A percentile compares a stretch with the other conserved stretches of the same genome.
Evolutionary conservation across 2,329 filamentous ascomycete species (phyloP).

Genomic region (Monilinia aucupariae): DNA sequence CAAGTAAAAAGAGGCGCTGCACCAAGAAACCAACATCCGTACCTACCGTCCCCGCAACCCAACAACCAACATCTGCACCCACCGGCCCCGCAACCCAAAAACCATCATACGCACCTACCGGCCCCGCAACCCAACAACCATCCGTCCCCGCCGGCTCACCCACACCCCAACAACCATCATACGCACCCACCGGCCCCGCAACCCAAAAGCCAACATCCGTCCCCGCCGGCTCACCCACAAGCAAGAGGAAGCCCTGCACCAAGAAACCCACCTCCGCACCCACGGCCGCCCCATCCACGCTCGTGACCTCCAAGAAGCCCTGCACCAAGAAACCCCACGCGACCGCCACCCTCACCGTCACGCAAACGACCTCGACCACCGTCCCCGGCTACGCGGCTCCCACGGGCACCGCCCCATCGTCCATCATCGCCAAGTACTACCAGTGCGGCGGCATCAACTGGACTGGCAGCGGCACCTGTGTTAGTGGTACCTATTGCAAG

Average conservation of each 20-base stretch:
- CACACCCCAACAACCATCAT: too few relatives aligned
- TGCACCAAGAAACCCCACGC: conserved; percentile 9
- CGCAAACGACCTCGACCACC: background rate
- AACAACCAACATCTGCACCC: background rate
- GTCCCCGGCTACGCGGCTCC: background rate
- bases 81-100: too few relatives aligned
- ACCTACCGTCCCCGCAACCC: background rate
- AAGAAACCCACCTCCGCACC: background rate
- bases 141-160: too few relatives aligned
- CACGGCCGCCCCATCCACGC: background rate
- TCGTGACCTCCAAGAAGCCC: conserved; percentile 10
- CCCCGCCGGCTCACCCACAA: background rate
- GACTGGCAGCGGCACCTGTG: conserved; percentile 28
- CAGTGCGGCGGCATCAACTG: conserved; percentile 30
- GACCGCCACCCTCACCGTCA: background rate
- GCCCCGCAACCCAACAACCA: too few relatives aligned
- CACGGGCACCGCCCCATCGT: conserved; percentile 3
- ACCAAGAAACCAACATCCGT: too few relatives aligned
- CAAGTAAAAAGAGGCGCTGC: too few relatives aligned
- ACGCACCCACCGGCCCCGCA: too few relatives aligned
- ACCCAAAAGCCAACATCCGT: too few relatives aligned
- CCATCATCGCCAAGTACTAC: conserved; percentile 21
- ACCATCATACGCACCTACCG: too few relatives aligned
- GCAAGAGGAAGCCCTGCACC: conserved; percentile 6
- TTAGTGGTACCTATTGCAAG: conserved; percentile 27